Evolutionary conservation across 345 rosid species (phyloP), one percentile per base, ranked within the genome.

Genomic region (Populus simonii): DNA sequence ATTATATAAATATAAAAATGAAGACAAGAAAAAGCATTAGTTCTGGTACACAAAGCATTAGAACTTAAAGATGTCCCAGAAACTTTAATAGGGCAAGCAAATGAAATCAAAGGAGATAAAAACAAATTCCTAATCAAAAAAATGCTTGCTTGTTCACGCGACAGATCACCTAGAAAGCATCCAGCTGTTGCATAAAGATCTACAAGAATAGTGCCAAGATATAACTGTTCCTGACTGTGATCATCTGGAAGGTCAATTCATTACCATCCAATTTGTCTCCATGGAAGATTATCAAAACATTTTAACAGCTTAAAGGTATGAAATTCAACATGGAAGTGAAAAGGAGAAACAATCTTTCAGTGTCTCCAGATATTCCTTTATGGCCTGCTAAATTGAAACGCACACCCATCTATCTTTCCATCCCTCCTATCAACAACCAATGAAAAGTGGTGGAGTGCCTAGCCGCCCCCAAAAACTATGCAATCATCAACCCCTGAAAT

Each of bases 401-500:
- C 61, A 8, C 61, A 35, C 39, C 18, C 13, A 72, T 62, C 22
- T 20, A 51, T 13, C 33, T 49, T 29, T 17, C 41, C 15, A 51
- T 63, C 65, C 72, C 29, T 49, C 65, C 71, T 49, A 8, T 63
- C 39, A 78, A 57, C 43, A 61, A 49, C 53, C 68, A 70, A 27
- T 6, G 18, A 17, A 59, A 38, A 69, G 53, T 35, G 36, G 66
- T 66, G 38, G 25, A 75, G 31, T 45, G 13, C 18, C 20, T 31
- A 20, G 7, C 33, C 15, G 1, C 15, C 23, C 66, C 55, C 27
- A 61, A 15, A 8, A 16, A 25, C 18, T 51, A 18, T 1, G 22
- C 57, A 18, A 20, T 51, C 22, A 31, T 36, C 39, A 49, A 51
- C 62, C 74, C 27, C 23, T 23, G 62, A 71, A 49, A 25, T 71